Conservation (phyloP, 805 yeast species). For the Ascoidea tarda region DNA sequence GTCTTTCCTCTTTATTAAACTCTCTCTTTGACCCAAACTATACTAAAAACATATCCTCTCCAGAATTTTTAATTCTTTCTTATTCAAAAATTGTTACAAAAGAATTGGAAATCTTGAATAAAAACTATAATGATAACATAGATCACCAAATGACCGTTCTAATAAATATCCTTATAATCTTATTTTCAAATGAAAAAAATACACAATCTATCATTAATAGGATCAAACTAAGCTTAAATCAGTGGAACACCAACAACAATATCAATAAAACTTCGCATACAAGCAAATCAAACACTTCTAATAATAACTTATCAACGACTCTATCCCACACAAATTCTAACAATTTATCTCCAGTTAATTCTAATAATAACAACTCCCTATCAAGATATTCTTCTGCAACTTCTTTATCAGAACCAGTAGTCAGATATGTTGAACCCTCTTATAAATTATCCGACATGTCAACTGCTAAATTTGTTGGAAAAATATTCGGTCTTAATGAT, state of each 20-base stretch:
- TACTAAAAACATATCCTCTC: slow-evolving; percentile 15
- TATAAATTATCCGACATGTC: slow-evolving; percentile 43
- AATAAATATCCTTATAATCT: slow-evolving; percentile 8
- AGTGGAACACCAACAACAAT: slow-evolving; percentile 21
- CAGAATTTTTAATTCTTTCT: slow-evolving; percentile 7
- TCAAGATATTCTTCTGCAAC: background rate
- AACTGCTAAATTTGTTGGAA: slow-evolving; percentile 29
- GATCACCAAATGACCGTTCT: slow-evolving; percentile 12
- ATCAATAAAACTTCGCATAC: slow-evolving; percentile 13
- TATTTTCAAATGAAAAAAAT: slow-evolving; percentile 11
- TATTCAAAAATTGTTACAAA: background rate
- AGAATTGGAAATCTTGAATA: background rate
- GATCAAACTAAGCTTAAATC: slow-evolving; percentile 15
- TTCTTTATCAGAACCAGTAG: slow-evolving; percentile 3
- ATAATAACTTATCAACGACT: slow-evolving; percentile 2
- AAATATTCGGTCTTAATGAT: slow-evolving; percentile 34
- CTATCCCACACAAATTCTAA: slow-evolving; percentile 1
- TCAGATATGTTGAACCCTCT: slow-evolving; percentile 28
- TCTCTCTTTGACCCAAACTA: slow-evolving; percentile 37
- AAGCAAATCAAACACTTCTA: slow-evolving; percentile 10
- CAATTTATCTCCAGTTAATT: background rate
- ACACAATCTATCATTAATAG: background rate
- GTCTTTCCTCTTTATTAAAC: slow-evolving; percentile 37
- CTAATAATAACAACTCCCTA: background rate
- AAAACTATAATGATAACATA: slow-evolving; percentile 3